These are phyloP conservation scores for Eragrostis curvula DNA, from an alignment of 176 grass and related monocot genomes.

Conservation along the genomic window DNA sequence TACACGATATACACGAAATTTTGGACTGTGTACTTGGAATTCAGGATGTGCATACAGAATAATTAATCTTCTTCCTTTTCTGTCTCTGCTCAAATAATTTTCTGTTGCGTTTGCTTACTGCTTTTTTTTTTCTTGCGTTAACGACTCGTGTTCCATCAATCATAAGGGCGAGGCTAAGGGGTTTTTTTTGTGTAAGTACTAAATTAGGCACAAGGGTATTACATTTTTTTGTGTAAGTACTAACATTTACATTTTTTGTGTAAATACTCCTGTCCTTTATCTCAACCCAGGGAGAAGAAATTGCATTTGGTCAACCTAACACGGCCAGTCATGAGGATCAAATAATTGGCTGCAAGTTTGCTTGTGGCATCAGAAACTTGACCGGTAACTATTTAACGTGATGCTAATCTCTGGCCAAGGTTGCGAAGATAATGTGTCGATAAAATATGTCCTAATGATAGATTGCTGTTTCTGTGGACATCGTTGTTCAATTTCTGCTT, in stretches of 20 bases:
- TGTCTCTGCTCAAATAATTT: background rate
- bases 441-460: background rate
- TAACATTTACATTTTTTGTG: too few species aligned
- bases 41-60: background rate
- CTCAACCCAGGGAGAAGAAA: too few species aligned
- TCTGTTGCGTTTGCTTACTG: background rate
- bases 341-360: background rate
- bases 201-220: too few species aligned
- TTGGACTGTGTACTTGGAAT: background rate
- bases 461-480: background rate
- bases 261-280: background rate
- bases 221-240: too few species aligned
- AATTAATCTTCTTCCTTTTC: background rate
- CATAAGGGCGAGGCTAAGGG: too few species aligned
- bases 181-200: too few species aligned
- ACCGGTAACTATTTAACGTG: background rate
- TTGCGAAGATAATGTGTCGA: background rate
- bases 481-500: background rate
- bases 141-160: background rate
- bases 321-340: background rate
- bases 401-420: background rate
- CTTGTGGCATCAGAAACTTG: background rate
- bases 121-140: background rate
- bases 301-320: background rate
- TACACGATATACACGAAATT: slow-evolving; percentile 3